Evolutionary conservation across 164 flowering plant genomes (phyloP).

Genomic region (Paratinospora sagittata): DNA sequence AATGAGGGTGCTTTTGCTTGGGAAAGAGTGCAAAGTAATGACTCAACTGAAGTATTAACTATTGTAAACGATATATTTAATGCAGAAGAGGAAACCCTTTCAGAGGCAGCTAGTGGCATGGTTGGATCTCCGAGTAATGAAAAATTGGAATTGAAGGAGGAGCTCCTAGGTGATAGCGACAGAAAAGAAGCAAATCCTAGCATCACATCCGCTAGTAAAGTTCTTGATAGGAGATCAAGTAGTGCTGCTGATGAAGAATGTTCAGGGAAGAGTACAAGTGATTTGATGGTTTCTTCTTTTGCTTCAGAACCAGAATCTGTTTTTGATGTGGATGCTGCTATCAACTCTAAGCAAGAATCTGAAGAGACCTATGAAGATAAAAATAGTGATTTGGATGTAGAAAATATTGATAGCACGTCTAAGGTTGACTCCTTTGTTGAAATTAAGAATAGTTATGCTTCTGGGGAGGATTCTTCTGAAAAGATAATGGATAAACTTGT

Average conservation of each 20-base stretch:
- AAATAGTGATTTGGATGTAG: constrained; percentile 3
- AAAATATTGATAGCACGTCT: not conserved
- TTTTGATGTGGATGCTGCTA: constrained; percentile 2
- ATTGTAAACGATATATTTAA: too few relatives aligned
- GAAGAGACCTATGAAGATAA: not conserved
- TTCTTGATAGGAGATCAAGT: not conserved
- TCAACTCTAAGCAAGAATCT: constrained; percentile 8
- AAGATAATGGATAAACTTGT: not conserved
- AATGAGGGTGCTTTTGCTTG: not conserved
- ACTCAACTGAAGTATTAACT: not conserved
- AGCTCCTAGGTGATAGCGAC: too few relatives aligned
- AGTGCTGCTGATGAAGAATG: constrained; percentile 1
- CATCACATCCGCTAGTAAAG: not conserved
- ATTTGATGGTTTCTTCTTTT: not conserved
- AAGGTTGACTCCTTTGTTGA: not conserved
- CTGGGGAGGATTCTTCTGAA: not conserved
- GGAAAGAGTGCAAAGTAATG: not conserved
- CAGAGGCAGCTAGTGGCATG: not conserved
- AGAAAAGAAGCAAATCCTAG: not conserved
- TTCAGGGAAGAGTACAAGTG: not conserved
- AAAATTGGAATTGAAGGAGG: not conserved
- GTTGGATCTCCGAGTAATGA: not conserved
- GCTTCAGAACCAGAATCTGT: constrained; percentile 10
- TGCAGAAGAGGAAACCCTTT: not conserved
- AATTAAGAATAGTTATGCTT: too few relatives aligned